A percentile compares a stretch with the other conserved stretches of the same genome.
phyloP scores from a whole-genome alignment of 768 basidiomycete genomes.

The Phylloporus arenicola region DNA sequence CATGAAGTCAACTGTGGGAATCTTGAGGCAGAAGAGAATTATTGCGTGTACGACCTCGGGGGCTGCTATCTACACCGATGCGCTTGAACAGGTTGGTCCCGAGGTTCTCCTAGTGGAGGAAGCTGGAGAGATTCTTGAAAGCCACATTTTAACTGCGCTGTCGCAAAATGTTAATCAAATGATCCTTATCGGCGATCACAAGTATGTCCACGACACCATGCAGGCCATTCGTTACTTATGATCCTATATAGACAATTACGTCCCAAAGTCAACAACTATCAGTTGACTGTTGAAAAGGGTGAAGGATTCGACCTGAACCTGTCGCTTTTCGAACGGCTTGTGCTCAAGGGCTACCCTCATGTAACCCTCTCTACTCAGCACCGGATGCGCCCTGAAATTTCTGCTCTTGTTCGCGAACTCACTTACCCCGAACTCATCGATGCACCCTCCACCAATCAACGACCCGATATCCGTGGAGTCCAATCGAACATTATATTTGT shows the following conservation, averaged over 20 bases:
- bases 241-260: conserved; percentile 50
- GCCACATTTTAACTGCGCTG: conserved; percentile 58
- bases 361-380: conserved; percentile 52
- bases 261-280: conserved; percentile 65
- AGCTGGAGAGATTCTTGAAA: conserved; percentile 67
- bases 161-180: conserved; percentile 42
- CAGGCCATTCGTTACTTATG: not conserved
- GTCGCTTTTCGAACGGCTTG: conserved; percentile 64
- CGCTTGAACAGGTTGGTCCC: conserved; percentile 41
- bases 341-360: conserved; percentile 58
- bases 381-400: conserved; percentile 72
- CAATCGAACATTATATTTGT: conserved; percentile 57
- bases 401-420: conserved; percentile 51
- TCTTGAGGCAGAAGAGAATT: conserved; percentile 46
- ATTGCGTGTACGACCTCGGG: conserved; percentile 68
- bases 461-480: conserved; percentile 50
- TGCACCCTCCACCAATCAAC: conserved; percentile 41
- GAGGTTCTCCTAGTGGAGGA: conserved; percentile 61
- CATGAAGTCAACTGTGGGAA: conserved; percentile 24
- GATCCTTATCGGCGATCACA: conserved; percentile 67
- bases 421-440: conserved; percentile 65
- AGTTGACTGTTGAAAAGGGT: conserved; percentile 61
- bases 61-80: conserved; percentile 52
- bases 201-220: conserved; percentile 34
- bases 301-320: conserved; percentile 64